Conservation (phyloP, 129 eudicot species). For the Erigeron canadensis region DNA sequence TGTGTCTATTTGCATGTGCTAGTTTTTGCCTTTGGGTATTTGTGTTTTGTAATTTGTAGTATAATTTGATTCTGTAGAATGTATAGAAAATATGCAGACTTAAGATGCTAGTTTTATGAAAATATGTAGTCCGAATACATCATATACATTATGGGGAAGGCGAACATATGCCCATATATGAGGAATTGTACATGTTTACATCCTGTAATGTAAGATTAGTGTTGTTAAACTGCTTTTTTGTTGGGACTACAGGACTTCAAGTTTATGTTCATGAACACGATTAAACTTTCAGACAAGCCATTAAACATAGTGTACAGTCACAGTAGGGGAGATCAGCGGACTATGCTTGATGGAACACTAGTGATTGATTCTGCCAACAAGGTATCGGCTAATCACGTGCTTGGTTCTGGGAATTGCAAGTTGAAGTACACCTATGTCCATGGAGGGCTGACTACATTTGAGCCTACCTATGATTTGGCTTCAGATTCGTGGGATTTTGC, state of each 20-base stretch:
- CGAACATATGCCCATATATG: neutral
- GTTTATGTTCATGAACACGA: constrained; percentile 82
- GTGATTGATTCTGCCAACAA: constrained; percentile 78
- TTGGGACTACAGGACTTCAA: constrained; percentile 55
- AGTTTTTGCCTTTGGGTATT: no score
- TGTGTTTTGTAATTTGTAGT: no score
- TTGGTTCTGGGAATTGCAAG: constrained; percentile 69
- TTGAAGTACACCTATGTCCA: constrained; percentile 73
- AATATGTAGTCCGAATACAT: no score
- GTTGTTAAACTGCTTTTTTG: constrained; percentile 20
- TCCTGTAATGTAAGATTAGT: neutral
- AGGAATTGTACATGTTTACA: neutral
- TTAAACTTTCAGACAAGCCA: constrained; percentile 75
- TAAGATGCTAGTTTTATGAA: no score
- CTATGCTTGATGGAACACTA: constrained; percentile 74
- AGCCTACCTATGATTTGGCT: constrained; percentile 74
- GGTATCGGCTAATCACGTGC: constrained; percentile 69
- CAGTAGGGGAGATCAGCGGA: constrained; percentile 57
- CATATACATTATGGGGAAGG: no score
- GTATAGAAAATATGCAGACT: no score
- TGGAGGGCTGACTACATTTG: constrained; percentile 73
- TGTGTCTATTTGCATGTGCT: no score
- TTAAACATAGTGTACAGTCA: constrained; percentile 79
- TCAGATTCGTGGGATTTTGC: constrained; percentile 86
- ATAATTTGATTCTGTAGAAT: no score